Percentiles rank a stretch among this genome's conserved stretches.
Conservation (phyloP, 2,329 filamentous ascomycete species). For the Biscogniauxia mediterranea region DNA sequence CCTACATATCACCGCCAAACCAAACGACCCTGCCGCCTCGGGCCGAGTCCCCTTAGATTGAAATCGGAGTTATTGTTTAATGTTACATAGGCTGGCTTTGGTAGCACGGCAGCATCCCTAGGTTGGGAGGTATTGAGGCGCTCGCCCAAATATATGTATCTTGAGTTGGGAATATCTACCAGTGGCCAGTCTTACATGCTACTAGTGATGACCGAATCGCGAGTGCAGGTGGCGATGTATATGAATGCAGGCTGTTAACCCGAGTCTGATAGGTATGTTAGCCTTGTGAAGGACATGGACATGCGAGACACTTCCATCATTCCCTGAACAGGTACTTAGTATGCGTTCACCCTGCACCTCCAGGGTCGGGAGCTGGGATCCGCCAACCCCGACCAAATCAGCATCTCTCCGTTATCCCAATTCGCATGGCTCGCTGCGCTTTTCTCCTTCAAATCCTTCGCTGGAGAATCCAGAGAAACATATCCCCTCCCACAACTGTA, state of each 20-base stretch:
- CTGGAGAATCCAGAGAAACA: constrained; percentile 9
- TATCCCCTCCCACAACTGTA: constrained; percentile 2
- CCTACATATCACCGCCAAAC: too few species aligned
- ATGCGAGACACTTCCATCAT: constrained; percentile 14
- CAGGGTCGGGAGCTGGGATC: constrained; percentile 24
- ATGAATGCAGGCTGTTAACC: constrained; percentile 16
- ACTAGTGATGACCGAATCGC: constrained; percentile 11
- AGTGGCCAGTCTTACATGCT: constrained; percentile 9
- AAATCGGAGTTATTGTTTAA: not conserved
- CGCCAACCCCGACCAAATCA: constrained; percentile 30
- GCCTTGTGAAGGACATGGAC: constrained; percentile 3
- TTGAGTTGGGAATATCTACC: constrained; percentile 2
- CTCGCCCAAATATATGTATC: constrained; percentile 8
- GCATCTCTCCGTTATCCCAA: constrained; percentile 21
- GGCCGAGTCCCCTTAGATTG: not conserved
- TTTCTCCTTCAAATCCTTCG: constrained; percentile 13
- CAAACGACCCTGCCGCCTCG: not conserved
- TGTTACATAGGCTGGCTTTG: constrained; percentile 9
- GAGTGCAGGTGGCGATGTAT: constrained; percentile 10
- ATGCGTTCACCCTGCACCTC: constrained; percentile 15
- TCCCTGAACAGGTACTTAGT: constrained; percentile 13
- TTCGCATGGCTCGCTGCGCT: constrained; percentile 20
- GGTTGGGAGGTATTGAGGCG: constrained; percentile 8
- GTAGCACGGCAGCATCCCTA: constrained; percentile 16
- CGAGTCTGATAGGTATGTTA: constrained; percentile 12